Evolutionary conservation across 179 eudicot species (phyloP), one percentile per base, ranked within the genome.

Genomic region (Beta lomatogona): DNA sequence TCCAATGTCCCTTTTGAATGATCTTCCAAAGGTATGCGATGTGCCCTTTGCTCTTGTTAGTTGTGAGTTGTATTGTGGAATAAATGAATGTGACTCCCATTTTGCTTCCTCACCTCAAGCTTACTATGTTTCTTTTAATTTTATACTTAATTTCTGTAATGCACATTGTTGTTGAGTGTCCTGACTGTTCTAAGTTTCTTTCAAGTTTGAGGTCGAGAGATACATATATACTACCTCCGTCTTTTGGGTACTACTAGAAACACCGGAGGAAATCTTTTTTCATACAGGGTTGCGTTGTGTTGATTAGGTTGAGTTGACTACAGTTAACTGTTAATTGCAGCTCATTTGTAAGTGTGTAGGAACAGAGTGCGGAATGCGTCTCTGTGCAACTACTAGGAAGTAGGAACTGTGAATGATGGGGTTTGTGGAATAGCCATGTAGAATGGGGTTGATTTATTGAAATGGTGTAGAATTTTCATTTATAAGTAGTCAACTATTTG

Each of bases 1-100:
- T 77, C 98, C 97, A 6, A 89, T 96, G 98, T 94, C 97, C 59
- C 97, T 96, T 72, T 82, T 94, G 66, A 96, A 93, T 86, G 99
- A 96, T 77, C 90, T 88, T 76, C 96, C 92, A 54, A 96, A 96
- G 95, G 98, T 95, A 74, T 78, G 76, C 31, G 9, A 28, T 54
- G 45, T 52, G 45, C 11, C 21, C 60, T 73, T 54, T 36, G 2
- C 41, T 3, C 41, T 36, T 73, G 18, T 54, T 53, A 21, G 54
- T 71, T 44, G 57, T 36, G 18, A 41, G 52, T 44, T 68, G 19
- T 52, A 22, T 10, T 69, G 73, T 18, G 36, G 18, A 5, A 66
- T 9, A 66, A 31, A 11, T 59, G 22, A 13, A 18, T 58, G 41
- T 36, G 41, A 36, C 41, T 36, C 4, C 41, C 41, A 36, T 36